Conservation (phyloP, 73 alveolate species). For the Halteria grandinella region DNA sequence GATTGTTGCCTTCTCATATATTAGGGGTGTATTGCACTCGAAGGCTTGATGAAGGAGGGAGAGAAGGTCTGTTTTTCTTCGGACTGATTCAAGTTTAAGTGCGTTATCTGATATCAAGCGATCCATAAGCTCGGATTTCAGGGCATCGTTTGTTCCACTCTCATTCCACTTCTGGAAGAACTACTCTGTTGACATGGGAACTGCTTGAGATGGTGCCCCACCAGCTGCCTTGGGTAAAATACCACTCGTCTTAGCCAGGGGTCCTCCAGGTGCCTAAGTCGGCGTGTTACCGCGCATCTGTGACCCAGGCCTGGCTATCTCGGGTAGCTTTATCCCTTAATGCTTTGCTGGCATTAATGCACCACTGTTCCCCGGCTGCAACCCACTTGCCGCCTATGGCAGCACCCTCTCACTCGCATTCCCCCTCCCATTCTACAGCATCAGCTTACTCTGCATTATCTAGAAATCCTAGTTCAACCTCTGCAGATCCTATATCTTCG, state of each 20-base stretch:
- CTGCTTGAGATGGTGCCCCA: no score
- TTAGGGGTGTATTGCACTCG: conserved; percentile 28
- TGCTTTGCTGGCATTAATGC: no score
- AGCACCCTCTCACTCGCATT: no score
- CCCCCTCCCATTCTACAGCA: conserved; percentile 25
- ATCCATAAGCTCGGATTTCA: conserved; percentile 52
- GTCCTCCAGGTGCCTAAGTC: no score
- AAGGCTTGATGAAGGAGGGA: conserved; percentile 41
- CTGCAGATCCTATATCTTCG: conserved; percentile 47
- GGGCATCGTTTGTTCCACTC: conserved; percentile 41
- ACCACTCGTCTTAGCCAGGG: no score
- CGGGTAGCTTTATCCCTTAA: no score
- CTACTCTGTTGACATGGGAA: conserved; percentile 23
- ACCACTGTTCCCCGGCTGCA: no score
- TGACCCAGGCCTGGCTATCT: no score
- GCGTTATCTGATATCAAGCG: conserved; percentile 30
- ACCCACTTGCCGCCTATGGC: no score
- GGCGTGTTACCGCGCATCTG: no score
- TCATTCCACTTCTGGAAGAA: conserved; percentile 60
- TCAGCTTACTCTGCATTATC: not conserved
- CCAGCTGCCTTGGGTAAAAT: no score
- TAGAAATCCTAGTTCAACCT: not conserved
- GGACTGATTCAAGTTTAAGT: conserved; percentile 38
- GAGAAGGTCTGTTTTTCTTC: conserved; percentile 54
- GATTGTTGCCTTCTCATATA: conserved; percentile 54